Evolutionary conservation across 768 basidiomycete species (phyloP).

Genomic region (Calocybe cyanea): DNA sequence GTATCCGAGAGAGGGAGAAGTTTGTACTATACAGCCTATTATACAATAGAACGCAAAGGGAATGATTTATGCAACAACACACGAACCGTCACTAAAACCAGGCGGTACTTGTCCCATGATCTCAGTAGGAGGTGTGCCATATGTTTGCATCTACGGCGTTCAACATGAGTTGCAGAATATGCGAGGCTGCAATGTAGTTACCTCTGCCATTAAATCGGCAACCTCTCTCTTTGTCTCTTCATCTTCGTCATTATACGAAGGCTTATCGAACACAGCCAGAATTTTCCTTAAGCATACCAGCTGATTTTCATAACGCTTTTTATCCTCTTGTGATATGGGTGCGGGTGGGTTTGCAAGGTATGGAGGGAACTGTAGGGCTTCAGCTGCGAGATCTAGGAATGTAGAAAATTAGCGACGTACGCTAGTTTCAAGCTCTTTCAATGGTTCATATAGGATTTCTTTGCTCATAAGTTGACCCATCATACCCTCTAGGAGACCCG

Average conservation of each 20-base stretch:
- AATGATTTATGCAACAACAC: slow-evolving; percentile 3
- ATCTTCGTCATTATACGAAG: slow-evolving; percentile 54
- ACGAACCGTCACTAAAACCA: slow-evolving; percentile 1
- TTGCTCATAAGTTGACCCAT: slow-evolving; percentile 81
- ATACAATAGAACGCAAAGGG: too few relatives aligned
- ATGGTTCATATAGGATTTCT: slow-evolving; percentile 80
- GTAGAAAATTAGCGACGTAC: slow-evolving; percentile 30
- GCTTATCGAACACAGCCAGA: slow-evolving; percentile 59
- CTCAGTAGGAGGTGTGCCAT: slow-evolving; percentile 5
- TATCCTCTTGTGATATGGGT: slow-evolving; percentile 49
- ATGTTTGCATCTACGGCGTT: slow-evolving; percentile 1
- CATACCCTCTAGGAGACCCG: slow-evolving; percentile 72
- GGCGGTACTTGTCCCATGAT: slow-evolving; percentile 3
- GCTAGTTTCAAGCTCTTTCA: slow-evolving; percentile 75
- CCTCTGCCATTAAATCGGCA: slow-evolving; percentile 73
- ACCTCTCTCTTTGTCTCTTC: slow-evolving; percentile 40
- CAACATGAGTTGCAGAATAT: not conserved
- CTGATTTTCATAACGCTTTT: slow-evolving; percentile 61
- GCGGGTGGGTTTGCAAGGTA: slow-evolving; percentile 60
- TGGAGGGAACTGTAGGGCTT: slow-evolving; percentile 57
- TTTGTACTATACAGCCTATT: too few relatives aligned
- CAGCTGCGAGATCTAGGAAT: not conserved
- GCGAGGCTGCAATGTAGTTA: slow-evolving; percentile 22
- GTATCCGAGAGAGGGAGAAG: not conserved
- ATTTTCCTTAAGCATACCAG: slow-evolving; percentile 50